Evolutionary conservation across 139 green algal genomes (phyloP), one percentile per base, ranked within the genome.

Genomic region (Ettlia oleoabundans): DNA sequence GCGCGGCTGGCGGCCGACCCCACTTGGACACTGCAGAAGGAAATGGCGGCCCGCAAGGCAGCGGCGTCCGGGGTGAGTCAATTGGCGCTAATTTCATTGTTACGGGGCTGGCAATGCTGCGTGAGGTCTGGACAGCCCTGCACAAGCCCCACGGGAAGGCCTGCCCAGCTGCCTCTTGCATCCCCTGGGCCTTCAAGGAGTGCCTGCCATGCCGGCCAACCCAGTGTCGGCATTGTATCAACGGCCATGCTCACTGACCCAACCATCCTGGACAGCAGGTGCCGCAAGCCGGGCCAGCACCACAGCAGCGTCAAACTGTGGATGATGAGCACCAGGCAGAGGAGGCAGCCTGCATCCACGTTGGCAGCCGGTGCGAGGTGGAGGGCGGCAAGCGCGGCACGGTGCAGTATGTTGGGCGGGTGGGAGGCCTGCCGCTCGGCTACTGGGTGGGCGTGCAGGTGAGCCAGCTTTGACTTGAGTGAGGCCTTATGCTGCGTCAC

Each of bases 361-460:
- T 94, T 40, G 96, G 94, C 26, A 47, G 84, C 15, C 87, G 97
- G 6, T 99, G 96, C 84, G 91, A 95, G 72, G 94, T 98, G 42
- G 94, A 96, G n/a, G 97, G 97, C 1, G 94, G 90, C 65, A 93
- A 94, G 73, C 82, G 97, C 22, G 97, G 96, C 1, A 84, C 89
- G 32, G 93, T 99, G 72, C 93, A 78, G 13, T 89, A 73, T 43
- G 82, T 89, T 55, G 86, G 86, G 52, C 63, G 63, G 43, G 71
- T 65, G 24, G 67, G 72, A 41, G 70, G 81, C 42, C 76, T 89
- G 76, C 86, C 86, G 1, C 68, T 68, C n/a, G 86, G 86, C 18
- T 97, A 78, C 22, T 99, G 97, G 97, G 89, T 98, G 22, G 97
- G 97, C 28, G 91, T 99, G 26, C 58, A 94, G 72, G 80, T 85